Base-by-base conservation (phyloP, 495 filamentous ascomycete species). In the Xylaria scruposa region DNA sequence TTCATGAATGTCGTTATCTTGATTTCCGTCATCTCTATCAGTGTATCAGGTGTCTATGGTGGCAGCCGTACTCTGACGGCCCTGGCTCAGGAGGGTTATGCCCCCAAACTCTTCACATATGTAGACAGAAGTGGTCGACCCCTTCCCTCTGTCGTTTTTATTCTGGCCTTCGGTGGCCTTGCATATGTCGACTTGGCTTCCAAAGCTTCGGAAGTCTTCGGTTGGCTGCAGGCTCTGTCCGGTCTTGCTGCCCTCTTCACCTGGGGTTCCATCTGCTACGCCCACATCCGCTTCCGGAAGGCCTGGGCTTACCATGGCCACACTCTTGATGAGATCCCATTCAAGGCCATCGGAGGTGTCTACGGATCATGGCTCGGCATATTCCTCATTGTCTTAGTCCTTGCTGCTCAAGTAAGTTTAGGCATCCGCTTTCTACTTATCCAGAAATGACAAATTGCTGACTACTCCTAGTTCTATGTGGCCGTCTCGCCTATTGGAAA, bases 1-100 rank as follows among this genome's bases (percentile, higher is more conserved):
- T 88, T 94, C 78, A 91, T 94, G 83, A 94, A 94, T 77, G 87
- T 89, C 63, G 85, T 93, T 75, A 92, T 94, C 77, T 85, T 92
- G 33, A 82, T 93, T 31, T 91, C 90, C 31, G 90, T 93, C 67
- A 82, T 94, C 29, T 87, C 84, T 33, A 89, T 92, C 47, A 88
- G 88, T 68, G 91, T 92, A 67, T 92, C 90, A 1, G 83, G 87
- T 71, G 88, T 90, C 17, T 93, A 87, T 76, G 91, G 87, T 60
- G 90, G 88, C n/a, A 89, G 89, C 17, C 90, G 91, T 62, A 92
- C 90, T 0, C 81, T 93, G 44, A 90, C 90, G 31, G 90, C 90
- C 13, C 82, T 92, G 40, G 88, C 89, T 21, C 81, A 87, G 77
- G 81, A 86, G 67, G 85, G 86, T 15, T 87, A 86, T 51, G 88